Evolutionary conservation across 176 grass and related monocot species (phyloP).

Genomic region (Themeda triandra): DNA sequence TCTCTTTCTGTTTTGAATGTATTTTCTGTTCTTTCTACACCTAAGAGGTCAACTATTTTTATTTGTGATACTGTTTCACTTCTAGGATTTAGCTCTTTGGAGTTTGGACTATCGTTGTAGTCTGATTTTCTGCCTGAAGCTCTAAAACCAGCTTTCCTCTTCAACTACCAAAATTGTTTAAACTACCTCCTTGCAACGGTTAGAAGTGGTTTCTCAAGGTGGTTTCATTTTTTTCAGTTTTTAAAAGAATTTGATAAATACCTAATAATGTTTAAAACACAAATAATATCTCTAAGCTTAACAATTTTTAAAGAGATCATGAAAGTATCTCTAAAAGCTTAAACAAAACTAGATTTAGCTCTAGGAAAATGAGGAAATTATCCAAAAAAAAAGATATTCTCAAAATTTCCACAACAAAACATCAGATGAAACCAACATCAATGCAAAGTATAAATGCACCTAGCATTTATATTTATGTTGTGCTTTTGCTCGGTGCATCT

Average conservation of each 20-base stretch:
- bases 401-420: no score
- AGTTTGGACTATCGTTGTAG: background rate
- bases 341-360: no score
- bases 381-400: no score
- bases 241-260: background rate
- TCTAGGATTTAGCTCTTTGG: background rate
- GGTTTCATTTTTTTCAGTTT: background rate
- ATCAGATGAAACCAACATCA: no score
- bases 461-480: no score
- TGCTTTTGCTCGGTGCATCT: no score
- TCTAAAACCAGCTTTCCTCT: background rate
- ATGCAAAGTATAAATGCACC: no score
- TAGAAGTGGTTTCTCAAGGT: background rate
- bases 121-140: background rate
- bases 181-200: background rate
- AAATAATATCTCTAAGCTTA: background rate
- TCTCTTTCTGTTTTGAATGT: background rate
- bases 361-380: no score
- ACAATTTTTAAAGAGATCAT: no score
- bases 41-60: background rate
- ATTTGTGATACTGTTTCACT: background rate
- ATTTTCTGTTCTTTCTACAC: background rate
- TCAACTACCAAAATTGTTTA: background rate
- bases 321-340: no score
- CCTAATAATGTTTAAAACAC: background rate